Conservation (phyloP, 1,284 basidiomycete genomes). For the Agroathelia rolfsii region DNA sequence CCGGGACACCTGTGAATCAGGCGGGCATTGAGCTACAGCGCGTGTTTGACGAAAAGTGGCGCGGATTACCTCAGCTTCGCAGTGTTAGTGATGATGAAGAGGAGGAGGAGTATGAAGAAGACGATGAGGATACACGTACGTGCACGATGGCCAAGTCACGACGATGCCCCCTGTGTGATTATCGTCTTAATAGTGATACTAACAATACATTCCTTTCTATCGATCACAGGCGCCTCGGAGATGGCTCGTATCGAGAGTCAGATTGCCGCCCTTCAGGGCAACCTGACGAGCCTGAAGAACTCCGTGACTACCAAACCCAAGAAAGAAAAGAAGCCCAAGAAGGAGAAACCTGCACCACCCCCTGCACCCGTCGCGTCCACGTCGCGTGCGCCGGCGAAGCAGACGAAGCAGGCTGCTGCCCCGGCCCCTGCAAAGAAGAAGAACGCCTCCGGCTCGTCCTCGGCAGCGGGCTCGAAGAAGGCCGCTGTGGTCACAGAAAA, state of each 20-base stretch:
- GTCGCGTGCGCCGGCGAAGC: constrained; percentile 43
- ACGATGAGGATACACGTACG: constrained; percentile 30
- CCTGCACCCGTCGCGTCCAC: constrained; percentile 44
- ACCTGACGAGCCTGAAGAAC: constrained; percentile 51
- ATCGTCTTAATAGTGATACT: too few relatives aligned
- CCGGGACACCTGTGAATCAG: constrained; percentile 77
- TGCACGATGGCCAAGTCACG: constrained; percentile 19
- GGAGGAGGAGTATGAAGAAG: constrained; percentile 36
- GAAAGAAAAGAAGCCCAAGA: constrained; percentile 57
- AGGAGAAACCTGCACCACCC: constrained; percentile 28
- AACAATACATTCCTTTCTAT: too few relatives aligned
- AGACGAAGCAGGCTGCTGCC: constrained; percentile 31
- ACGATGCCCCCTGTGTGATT: too few relatives aligned
- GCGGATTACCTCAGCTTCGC: constrained; percentile 57
- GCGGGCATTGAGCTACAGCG: constrained; percentile 76
- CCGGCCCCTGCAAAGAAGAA: constrained; percentile 52
- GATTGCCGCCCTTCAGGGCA: constrained; percentile 61
- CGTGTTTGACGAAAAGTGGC: constrained; percentile 90
- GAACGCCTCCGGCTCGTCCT: constrained; percentile 21
- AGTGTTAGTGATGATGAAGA: constrained; percentile 43
- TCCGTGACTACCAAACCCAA: constrained; percentile 31
- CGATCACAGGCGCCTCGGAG: constrained; percentile 40
- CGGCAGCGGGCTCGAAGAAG: constrained; percentile 1
- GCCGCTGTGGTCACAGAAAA: constrained; percentile 36
- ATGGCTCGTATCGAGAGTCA: constrained; percentile 66